These are phyloP conservation scores for Gracilariopsis chorda DNA, from an alignment of 23 red algal genomes.

Conservation along the genomic window DNA sequence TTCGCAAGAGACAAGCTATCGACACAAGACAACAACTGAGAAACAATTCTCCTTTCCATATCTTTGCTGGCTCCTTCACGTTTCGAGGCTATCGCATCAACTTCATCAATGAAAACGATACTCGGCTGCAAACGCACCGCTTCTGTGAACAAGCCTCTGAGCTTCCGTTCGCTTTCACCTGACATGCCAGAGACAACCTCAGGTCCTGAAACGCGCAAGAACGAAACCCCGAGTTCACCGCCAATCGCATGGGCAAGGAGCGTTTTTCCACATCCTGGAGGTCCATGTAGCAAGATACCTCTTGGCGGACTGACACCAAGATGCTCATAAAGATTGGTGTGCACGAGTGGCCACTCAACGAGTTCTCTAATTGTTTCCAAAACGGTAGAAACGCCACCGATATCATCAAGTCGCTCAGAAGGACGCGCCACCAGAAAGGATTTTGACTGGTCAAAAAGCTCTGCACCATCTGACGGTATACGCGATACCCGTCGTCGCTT, in stretches of 20 bases:
- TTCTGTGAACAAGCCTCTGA: constrained; percentile 78
- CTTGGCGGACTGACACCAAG: constrained; percentile 87
- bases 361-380: constrained; percentile 70
- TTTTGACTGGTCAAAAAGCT: neutral
- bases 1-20: constrained; percentile 36
- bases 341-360: constrained; percentile 80
- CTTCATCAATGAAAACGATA: constrained; percentile 96
- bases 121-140: constrained; percentile 62
- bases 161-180: constrained; percentile 76
- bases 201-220: constrained; percentile 75
- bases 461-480: neutral
- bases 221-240: constrained; percentile 89
- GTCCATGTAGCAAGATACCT: constrained; percentile 95
- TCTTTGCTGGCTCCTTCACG: constrained; percentile 81
- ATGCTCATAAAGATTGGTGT: constrained; percentile 66
- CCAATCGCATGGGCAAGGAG: constrained; percentile 87
- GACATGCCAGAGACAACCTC: constrained; percentile 90
- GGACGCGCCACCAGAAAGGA: constrained; percentile 57
- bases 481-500: constrained; percentile 23
- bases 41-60: constrained; percentile 83
- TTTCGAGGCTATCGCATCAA: constrained; percentile 80
- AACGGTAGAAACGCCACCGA: constrained; percentile 58
- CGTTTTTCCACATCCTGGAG: constrained; percentile 96
- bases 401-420: constrained; percentile 52
- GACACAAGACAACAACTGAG: constrained; percentile 84